phyloP scores from a whole-genome alignment of 2,329 filamentous ascomycete genomes.

The Emmonsia crescens region DNA sequence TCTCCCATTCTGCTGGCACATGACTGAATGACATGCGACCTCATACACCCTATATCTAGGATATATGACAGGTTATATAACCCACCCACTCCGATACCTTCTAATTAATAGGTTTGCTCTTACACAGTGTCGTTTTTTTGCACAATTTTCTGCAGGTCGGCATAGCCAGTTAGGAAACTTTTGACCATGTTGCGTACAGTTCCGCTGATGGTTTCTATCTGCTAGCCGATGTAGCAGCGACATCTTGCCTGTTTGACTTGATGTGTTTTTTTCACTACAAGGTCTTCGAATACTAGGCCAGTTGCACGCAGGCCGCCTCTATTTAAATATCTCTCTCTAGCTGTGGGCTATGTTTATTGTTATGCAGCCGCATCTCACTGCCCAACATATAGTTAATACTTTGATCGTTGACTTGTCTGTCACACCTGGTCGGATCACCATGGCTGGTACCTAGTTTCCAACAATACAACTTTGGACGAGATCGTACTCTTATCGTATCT shows the following conservation, averaged over 20 bases:
- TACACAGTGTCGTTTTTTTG: too few species aligned
- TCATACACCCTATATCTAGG: too few species aligned
- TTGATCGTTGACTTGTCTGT: background rate
- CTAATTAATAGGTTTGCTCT: too few species aligned
- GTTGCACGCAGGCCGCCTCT: background rate
- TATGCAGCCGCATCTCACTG: background rate
- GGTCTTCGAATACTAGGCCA: background rate
- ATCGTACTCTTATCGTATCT: too few species aligned
- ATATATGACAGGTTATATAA: too few species aligned
- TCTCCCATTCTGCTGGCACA: too few species aligned
- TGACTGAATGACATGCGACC: too few species aligned
- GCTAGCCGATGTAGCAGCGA: too few species aligned
- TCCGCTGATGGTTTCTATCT: background rate
- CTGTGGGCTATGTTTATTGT: background rate
- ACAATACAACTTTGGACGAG: background rate
- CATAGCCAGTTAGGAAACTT: background rate
- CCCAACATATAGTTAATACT: background rate
- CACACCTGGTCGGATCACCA: background rate
- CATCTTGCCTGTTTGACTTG: too few species aligned
- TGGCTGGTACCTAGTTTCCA: background rate
- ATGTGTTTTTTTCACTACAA: too few species aligned
- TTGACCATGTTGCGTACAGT: background rate
- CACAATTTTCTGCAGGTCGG: background rate
- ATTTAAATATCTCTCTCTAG: background rate
- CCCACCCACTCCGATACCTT: too few species aligned